A percentile compares a stretch with the other conserved stretches of the same genome.
Evolutionary conservation across 2,329 filamentous ascomycete genomes (phyloP).

Genomic region (Magnaporthiopsis rhizophila): DNA sequence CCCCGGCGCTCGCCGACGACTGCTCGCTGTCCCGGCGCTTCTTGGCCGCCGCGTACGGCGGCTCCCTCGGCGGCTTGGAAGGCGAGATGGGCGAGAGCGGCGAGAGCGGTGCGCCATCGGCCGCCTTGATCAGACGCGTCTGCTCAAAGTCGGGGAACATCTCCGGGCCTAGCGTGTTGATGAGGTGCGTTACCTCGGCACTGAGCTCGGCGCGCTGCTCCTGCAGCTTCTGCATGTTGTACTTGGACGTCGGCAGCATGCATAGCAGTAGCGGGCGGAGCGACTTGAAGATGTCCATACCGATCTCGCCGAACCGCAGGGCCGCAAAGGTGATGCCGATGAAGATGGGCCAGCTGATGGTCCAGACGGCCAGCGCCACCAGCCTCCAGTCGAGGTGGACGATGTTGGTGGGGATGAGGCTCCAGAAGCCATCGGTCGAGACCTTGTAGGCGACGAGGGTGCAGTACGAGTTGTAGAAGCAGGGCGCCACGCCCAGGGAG

Average conservation of each 20-base stretch:
- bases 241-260: constrained; percentile 75
- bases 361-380: constrained; percentile 40
- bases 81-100: constrained; percentile 7
- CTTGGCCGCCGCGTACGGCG: constrained; percentile 15
- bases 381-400: constrained; percentile 55
- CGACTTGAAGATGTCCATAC: constrained; percentile 97
- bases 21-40: constrained; percentile 40
- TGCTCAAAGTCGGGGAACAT: constrained; percentile 95
- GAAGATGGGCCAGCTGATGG: constrained; percentile 72
- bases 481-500: constrained; percentile 73
- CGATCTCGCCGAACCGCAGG: constrained; percentile 91
- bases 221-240: constrained; percentile 73
- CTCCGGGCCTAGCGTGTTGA: constrained; percentile 92
- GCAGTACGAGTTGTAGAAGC: constrained; percentile 77
- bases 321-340: constrained; percentile 86
- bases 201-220: constrained; percentile 65
- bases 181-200: constrained; percentile 76
- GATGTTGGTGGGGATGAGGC: constrained; percentile 71
- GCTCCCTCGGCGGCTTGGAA: constrained; percentile 8
- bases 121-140: constrained; percentile 58
- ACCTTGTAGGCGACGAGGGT: constrained; percentile 67
- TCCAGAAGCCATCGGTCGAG: constrained; percentile 72
- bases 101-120: constrained; percentile 24
- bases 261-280: constrained; percentile 80
- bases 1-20: constrained; percentile 27